Percentiles rank a stretch among this genome's conserved stretches.
phyloP scores from a whole-genome alignment of 2,329 filamentous ascomycete species.

The Fusarium anthophilum region DNA sequence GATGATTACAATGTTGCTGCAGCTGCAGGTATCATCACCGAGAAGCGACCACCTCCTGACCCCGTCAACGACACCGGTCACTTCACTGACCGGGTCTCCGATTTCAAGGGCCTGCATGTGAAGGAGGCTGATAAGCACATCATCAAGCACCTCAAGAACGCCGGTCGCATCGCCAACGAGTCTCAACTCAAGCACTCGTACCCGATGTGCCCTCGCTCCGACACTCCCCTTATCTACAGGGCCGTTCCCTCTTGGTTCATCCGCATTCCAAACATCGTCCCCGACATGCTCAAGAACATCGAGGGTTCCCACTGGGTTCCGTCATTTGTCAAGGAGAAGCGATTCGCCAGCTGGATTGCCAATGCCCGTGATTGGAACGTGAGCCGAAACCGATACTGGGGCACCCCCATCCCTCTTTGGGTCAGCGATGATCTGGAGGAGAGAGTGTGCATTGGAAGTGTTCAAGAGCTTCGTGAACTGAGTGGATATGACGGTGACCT shows the following conservation, averaged over 20 bases:
- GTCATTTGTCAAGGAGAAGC: conserved; percentile 86
- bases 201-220: conserved; percentile 93
- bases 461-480: conserved; percentile 83
- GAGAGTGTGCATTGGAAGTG: conserved; percentile 84
- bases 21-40: conserved; percentile 78
- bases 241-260: conserved; percentile 97
- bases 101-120: conserved; percentile 88
- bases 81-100: conserved; percentile 79
- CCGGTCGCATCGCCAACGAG: conserved; percentile 81
- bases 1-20: conserved; percentile 91
- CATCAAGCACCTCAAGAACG: conserved; percentile 84
- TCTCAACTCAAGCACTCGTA: conserved; percentile 92
- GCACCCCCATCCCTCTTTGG: conserved; percentile 92
- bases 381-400: conserved; percentile 94
- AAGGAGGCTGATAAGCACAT: conserved; percentile 94
- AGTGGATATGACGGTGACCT: conserved; percentile 88
- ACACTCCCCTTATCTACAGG: conserved; percentile 91
- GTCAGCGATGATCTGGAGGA: conserved; percentile 90
- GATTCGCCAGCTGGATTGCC: conserved; percentile 90
- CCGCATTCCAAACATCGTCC: conserved; percentile 83
- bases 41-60: conserved; percentile 83
- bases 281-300: conserved; percentile 90
- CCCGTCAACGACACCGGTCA: conserved; percentile 86
- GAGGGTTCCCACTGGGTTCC: conserved; percentile 93
- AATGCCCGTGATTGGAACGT: conserved; percentile 97